These are phyloP conservation scores for Gleditsia sinensis DNA, from an alignment of 306 rosid genomes.

Conservation along the genomic window DNA sequence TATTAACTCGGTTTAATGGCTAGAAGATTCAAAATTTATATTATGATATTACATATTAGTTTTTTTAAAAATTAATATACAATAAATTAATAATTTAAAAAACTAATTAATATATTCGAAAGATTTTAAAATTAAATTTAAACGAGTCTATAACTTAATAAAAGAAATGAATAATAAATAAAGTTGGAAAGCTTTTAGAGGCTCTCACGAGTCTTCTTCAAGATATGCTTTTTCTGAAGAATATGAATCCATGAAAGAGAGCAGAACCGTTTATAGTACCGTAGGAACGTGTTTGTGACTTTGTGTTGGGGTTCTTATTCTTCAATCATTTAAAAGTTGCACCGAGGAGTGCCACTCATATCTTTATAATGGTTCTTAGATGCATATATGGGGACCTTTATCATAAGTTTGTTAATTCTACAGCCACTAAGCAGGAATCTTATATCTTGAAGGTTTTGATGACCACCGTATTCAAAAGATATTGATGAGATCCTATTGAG, in stretches of 20 bases:
- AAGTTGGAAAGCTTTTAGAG: constrained; percentile 33
- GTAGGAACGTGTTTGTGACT: constrained; percentile 6
- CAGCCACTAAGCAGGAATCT: constrained; percentile 40
- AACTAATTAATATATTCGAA: too few relatives aligned
- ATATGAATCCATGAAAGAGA: constrained; percentile 42
- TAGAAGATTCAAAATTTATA: too few relatives aligned
- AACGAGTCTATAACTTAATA: too few relatives aligned
- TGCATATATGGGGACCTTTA: constrained; percentile 27
- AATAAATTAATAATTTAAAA: too few relatives aligned
- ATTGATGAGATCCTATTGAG: not conserved
- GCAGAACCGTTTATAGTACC: constrained; percentile 15
- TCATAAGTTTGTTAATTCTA: constrained; percentile 27
- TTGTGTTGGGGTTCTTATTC: constrained; percentile 44
- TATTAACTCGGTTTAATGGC: too few relatives aligned
- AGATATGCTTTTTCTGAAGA: constrained; percentile 40
- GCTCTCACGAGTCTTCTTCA: constrained; percentile 18
- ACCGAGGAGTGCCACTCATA: constrained; percentile 34
- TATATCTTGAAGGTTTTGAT: constrained; percentile 4
- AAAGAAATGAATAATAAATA: not conserved
- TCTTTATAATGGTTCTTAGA: constrained; percentile 25
- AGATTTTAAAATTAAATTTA: too few relatives aligned
- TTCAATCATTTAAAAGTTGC: constrained; percentile 47
- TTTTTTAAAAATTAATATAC: too few relatives aligned
- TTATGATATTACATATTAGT: too few relatives aligned
- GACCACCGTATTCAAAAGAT: constrained; percentile 9